These are phyloP conservation scores for Marchantia polymorpha DNA, from an alignment of 225 moss, liverwort and hornwort species.

Conservation along the genomic window DNA sequence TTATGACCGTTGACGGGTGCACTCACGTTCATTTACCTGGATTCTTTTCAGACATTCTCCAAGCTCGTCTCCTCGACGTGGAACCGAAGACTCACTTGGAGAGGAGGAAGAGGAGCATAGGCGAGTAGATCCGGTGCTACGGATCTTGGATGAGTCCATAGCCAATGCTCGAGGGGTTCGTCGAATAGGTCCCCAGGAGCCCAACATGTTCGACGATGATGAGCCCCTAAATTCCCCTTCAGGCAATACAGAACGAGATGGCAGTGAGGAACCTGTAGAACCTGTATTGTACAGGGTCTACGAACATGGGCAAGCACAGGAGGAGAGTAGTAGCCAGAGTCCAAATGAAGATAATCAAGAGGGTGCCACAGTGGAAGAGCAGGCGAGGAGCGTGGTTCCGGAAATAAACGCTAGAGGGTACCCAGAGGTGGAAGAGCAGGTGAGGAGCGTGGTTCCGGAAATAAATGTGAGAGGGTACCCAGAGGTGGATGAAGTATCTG, in stretches of 20 bases:
- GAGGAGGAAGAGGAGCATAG: conserved; percentile 13
- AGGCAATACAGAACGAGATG: background rate
- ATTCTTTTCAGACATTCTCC: background rate
- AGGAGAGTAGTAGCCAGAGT: background rate
- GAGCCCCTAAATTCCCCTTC: conserved; percentile 24
- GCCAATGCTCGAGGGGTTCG: conserved; percentile 45
- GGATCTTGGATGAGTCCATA: conserved; percentile 43
- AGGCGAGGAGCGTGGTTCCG: background rate
- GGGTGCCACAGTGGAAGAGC: background rate
- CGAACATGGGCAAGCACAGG: background rate
- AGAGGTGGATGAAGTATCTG: conserved; percentile 32
- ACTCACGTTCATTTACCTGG: background rate
- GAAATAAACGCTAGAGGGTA: conserved; percentile 27
- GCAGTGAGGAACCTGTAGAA: conserved; percentile 14
- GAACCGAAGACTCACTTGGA: background rate
- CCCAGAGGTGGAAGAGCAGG: conserved; percentile 22
- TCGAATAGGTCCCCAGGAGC: conserved; percentile 30
- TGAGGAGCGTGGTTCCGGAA: background rate
- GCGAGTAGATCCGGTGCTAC: conserved; percentile 32
- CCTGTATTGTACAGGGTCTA: background rate
- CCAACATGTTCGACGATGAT: conserved; percentile 42
- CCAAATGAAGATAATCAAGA: background rate
- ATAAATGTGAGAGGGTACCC: conserved; percentile 30
- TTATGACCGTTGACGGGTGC: background rate
- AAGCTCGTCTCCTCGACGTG: background rate